phyloP scores from a whole-genome alignment of 1,139 yeast species.

The Torulaspora pretoriensis region DNA sequence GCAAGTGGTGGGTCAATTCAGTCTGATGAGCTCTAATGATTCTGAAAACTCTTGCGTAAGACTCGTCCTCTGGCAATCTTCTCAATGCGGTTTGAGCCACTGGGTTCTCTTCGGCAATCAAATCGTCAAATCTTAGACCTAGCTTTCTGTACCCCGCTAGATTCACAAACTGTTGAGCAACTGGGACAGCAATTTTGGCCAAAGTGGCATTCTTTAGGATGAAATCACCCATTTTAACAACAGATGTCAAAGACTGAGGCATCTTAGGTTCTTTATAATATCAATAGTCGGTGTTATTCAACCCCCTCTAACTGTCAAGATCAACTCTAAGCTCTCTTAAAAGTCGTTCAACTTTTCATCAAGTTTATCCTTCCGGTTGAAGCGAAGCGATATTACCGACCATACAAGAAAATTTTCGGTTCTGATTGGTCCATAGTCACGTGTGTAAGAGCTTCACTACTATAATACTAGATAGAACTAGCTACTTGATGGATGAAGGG shows the following conservation, averaged over 20 bases:
- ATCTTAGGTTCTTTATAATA: constrained; percentile 12
- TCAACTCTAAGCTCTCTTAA: background rate
- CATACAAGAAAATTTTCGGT: background rate
- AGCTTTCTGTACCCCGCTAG: constrained; percentile 88
- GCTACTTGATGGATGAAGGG: background rate
- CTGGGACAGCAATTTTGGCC: constrained; percentile 71
- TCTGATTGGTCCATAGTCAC: constrained; percentile 12
- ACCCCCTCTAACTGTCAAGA: background rate
- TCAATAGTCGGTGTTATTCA: background rate
- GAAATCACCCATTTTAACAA: constrained; percentile 77
- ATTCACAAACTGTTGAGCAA: constrained; percentile 67
- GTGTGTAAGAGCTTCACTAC: background rate
- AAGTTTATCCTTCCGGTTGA: background rate
- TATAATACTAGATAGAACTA: background rate
- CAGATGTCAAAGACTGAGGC: constrained; percentile 63
- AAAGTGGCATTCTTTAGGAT: constrained; percentile 77
- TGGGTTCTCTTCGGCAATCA: constrained; percentile 83
- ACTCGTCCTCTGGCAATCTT: constrained; percentile 79
- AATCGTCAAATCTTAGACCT: constrained; percentile 86
- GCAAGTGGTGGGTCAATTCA: constrained; percentile 75
- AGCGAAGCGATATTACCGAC: constrained; percentile 9
- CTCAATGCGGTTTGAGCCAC: constrained; percentile 79
- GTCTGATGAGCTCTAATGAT: constrained; percentile 87
- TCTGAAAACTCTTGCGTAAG: constrained; percentile 90
- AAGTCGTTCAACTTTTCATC: background rate